phyloP scores from a whole-genome alignment of 2,329 filamentous ascomycete species.

The Trichophyton schoenleinii region DNA sequence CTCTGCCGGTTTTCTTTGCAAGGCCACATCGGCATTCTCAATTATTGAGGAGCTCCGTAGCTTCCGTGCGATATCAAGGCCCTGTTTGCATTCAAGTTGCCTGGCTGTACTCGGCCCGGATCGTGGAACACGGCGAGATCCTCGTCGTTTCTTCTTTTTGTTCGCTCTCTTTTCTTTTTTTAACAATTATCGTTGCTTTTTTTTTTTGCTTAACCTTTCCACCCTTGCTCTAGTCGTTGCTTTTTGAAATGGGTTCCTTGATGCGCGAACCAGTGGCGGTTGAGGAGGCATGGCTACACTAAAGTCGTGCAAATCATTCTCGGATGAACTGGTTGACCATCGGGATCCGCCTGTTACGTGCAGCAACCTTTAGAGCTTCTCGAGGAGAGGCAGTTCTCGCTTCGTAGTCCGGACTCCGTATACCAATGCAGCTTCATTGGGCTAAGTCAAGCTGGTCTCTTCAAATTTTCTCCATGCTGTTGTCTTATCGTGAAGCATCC shows the following conservation, averaged over 20 bases:
- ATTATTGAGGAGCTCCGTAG: neutral
- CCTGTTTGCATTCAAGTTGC: neutral
- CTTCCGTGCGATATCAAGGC: neutral
- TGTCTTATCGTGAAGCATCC: neutral
- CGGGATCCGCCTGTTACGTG: conserved; percentile 1
- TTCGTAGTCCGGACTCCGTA: neutral
- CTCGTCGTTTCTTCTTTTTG: neutral
- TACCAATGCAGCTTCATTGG: neutral
- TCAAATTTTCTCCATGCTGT: neutral
- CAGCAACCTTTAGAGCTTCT: neutral
- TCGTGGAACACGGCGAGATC: conserved; percentile 3
- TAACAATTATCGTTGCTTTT: neutral
- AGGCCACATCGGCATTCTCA: neutral
- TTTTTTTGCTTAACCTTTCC: neutral
- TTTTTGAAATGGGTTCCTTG: neutral
- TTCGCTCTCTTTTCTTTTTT: neutral
- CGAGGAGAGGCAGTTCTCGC: neutral
- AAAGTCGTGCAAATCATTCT: neutral
- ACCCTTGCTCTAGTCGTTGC: neutral
- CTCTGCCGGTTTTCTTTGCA: neutral
- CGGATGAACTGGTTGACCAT: neutral
- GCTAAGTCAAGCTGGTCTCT: neutral
- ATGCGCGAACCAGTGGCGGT: conserved; percentile 3
- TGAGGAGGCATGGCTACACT: neutral
- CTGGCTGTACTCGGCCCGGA: conserved; percentile 1